phyloP scores from a whole-genome alignment of 441 rosid species.

The Codiaeum variegatum region DNA sequence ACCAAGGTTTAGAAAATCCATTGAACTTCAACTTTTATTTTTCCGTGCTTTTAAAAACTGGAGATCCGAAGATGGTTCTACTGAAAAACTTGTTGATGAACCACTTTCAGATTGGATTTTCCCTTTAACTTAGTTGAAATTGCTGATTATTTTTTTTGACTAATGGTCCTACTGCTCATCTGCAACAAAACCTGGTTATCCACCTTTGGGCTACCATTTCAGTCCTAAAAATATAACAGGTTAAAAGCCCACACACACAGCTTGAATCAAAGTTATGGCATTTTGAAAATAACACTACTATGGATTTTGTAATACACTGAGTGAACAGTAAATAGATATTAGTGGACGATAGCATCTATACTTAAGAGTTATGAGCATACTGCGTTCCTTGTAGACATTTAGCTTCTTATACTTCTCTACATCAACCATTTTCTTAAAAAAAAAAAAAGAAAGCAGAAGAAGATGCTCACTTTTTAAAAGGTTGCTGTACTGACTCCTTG shows the following conservation, averaged over 20 bases:
- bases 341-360: background rate
- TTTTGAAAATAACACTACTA: background rate
- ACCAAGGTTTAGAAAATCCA: background rate
- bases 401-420: too few relatives aligned
- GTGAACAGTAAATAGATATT: background rate
- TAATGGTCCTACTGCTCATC: background rate
- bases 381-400: too few relatives aligned
- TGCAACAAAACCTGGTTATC: slow-evolving; percentile 2
- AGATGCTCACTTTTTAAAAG: background rate
- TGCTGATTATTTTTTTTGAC: background rate
- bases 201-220: background rate
- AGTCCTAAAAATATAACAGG: background rate
- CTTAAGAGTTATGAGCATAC: too few relatives aligned
- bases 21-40: background rate
- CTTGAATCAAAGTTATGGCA: background rate
- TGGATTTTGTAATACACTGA: background rate
- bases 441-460: too few relatives aligned
- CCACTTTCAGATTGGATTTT: background rate
- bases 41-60: background rate
- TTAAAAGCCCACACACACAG: background rate
- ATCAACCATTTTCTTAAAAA: background rate
- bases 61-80: background rate
- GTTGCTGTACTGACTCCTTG: background rate
- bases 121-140: background rate
- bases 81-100: background rate